These are phyloP conservation scores for Myxozyma udenii DNA, from an alignment of 805 yeast species.

Conservation along the genomic window DNA sequence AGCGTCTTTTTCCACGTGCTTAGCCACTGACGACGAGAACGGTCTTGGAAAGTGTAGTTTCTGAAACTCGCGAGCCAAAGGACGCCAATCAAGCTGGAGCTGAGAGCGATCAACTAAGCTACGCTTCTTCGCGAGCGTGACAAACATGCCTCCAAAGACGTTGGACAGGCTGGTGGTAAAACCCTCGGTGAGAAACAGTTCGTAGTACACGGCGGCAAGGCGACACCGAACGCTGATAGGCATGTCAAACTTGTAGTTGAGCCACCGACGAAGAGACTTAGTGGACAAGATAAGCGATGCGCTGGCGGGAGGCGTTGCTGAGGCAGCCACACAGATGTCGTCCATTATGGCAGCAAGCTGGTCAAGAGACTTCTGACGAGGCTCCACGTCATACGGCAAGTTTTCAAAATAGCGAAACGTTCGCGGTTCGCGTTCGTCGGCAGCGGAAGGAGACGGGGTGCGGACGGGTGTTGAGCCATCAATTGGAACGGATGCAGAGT, in stretches of 20 bases:
- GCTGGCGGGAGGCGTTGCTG: constrained; percentile 68
- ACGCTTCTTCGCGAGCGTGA: constrained; percentile 52
- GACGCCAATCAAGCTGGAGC: constrained; percentile 52
- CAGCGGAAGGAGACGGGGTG: constrained; percentile 1
- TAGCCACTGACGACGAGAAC: neutral
- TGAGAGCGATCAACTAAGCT: constrained; percentile 43
- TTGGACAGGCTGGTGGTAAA: constrained; percentile 65
- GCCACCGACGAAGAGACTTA: constrained; percentile 73
- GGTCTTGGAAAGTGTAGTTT: constrained; percentile 28
- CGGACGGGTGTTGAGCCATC: neutral
- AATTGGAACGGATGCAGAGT: too few relatives aligned
- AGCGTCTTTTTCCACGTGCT: constrained; percentile 10
- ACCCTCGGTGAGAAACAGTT: constrained; percentile 59
- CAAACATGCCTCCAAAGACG: constrained; percentile 61
- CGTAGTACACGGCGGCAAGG: constrained; percentile 66
- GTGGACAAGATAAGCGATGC: constrained; percentile 82
- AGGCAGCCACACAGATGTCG: constrained; percentile 73
- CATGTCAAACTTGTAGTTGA: constrained; percentile 73
- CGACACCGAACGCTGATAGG: constrained; percentile 63
- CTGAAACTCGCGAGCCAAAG: constrained; percentile 42
- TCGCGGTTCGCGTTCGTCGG: constrained; percentile 32
- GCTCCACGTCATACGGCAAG: constrained; percentile 74
- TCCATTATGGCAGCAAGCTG: constrained; percentile 77
- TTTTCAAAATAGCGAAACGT: constrained; percentile 43
- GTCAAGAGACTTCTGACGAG: constrained; percentile 62